A percentile compares a stretch with the other conserved stretches of the same genome.
Conservation (phyloP, 257 asterid species). For the Schizonepeta tenuifolia region DNA sequence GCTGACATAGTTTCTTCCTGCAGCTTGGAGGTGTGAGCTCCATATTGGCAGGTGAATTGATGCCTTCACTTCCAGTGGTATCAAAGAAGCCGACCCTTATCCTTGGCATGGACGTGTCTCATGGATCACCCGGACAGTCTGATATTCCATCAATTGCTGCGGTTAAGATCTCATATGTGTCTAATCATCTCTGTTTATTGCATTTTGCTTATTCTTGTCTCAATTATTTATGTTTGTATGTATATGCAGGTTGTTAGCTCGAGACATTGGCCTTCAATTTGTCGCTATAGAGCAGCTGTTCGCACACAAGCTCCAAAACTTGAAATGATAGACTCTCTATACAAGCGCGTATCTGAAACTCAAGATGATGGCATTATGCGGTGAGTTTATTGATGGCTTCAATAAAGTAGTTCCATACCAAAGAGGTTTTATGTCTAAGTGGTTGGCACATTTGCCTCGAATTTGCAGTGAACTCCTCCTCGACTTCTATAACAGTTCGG, state of each 20-base stretch:
- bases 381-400: conserved; percentile 34
- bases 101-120: conserved; percentile 97
- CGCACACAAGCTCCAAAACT: conserved; percentile 91
- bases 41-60: conserved; percentile 58
- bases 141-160: conserved; percentile 97
- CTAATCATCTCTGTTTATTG: neutral
- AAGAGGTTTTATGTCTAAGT: neutral
- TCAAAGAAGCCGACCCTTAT: conserved; percentile 77
- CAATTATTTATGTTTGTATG: neutral
- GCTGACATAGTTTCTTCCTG: conserved; percentile 13
- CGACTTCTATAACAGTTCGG: conserved; percentile 76
- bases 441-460: conserved; percentile 2
- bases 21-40: conserved; percentile 97
- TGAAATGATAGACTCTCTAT: conserved; percentile 88
- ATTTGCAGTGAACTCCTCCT: conserved; percentile 72
- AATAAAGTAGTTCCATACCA: too few relatives aligned
- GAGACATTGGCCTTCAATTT: conserved; percentile 83
- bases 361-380: conserved; percentile 88
- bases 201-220: neutral
- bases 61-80: conserved; percentile 63
- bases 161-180: conserved; percentile 34
- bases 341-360: conserved; percentile 59
- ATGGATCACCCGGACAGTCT: conserved; percentile 94
- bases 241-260: conserved; percentile 82
- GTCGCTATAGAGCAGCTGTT: conserved; percentile 82